Evolutionary conservation across 1,284 basidiomycete genomes (phyloP).

Genomic region (Fistulinella cinereoalba): DNA sequence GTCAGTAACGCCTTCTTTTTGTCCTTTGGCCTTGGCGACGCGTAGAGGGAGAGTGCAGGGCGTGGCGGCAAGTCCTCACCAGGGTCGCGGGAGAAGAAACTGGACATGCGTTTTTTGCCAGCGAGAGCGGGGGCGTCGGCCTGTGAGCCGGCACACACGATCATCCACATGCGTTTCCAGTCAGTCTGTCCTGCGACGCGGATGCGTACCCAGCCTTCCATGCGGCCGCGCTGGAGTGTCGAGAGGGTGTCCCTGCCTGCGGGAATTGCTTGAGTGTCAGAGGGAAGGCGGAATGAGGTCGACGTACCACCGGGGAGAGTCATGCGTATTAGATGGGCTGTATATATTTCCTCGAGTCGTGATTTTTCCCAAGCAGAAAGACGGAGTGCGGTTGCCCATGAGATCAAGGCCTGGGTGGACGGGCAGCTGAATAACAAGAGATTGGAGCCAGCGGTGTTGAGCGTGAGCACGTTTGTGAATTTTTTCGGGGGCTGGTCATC

Average conservation of each 20-base stretch:
- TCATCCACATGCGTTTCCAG: slow-evolving; percentile 93
- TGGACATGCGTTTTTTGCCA: slow-evolving; percentile 67
- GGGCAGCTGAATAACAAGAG: slow-evolving; percentile 87
- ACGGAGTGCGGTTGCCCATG: slow-evolving; percentile 92
- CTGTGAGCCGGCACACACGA: slow-evolving; percentile 53
- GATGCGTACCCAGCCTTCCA: slow-evolving; percentile 93
- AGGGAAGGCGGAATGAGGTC: slow-evolving; percentile 15
- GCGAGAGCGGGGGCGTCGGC: slow-evolving; percentile 12
- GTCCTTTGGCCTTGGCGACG: slow-evolving; percentile 64
- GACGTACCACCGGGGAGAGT: slow-evolving; percentile 51
- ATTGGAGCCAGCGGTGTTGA: slow-evolving; percentile 95
- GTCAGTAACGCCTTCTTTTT: slow-evolving; percentile 64
- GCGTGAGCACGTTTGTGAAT: slow-evolving; percentile 79
- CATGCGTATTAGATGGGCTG: slow-evolving; percentile 87
- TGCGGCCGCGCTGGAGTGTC: slow-evolving; percentile 67
- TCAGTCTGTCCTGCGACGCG: slow-evolving; percentile 93
- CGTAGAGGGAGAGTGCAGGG: slow-evolving; percentile 54
- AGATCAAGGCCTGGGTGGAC: slow-evolving; percentile 63
- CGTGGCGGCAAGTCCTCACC: slow-evolving; percentile 23
- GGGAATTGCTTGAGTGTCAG: slow-evolving; percentile 1
- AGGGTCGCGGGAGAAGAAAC: slow-evolving; percentile 55
- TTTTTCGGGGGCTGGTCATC: slow-evolving; percentile 49
- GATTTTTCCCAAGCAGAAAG: slow-evolving; percentile 95
- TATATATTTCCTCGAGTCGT: slow-evolving; percentile 95
- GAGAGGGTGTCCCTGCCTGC: slow-evolving; percentile 66